Evolutionary conservation across 176 grass and related monocot genomes (phyloP).

Genomic region (Oryza australiensis): DNA sequence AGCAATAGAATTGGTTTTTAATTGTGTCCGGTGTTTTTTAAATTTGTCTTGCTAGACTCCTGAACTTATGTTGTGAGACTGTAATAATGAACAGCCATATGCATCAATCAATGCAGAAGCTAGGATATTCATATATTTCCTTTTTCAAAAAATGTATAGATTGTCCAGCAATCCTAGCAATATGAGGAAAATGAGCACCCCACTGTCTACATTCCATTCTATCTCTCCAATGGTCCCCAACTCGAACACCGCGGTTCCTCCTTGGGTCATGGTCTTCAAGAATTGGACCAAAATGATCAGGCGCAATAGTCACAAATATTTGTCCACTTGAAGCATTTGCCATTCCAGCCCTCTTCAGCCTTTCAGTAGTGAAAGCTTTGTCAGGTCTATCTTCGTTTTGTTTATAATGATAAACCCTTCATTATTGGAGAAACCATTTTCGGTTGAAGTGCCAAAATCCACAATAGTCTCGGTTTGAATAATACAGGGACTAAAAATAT

Average conservation of each 20-base stretch:
- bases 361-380: constrained; percentile 75
- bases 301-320: constrained; percentile 88
- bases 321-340: constrained; percentile 89
- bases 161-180: constrained; percentile 90
- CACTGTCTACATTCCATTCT: constrained; percentile 90
- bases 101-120: too few relatives aligned
- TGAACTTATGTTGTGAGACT: too few relatives aligned
- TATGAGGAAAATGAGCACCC: constrained; percentile 91
- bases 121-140: too few relatives aligned
- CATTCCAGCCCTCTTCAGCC: constrained; percentile 74
- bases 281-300: constrained; percentile 91
- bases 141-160: too few relatives aligned
- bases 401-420: constrained; percentile 59
- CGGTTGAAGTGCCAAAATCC: too few relatives aligned
- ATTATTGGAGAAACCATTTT: too few relatives aligned
- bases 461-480: too few relatives aligned
- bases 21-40: too few relatives aligned
- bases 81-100: too few relatives aligned
- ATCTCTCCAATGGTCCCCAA: constrained; percentile 77
- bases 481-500: too few relatives aligned
- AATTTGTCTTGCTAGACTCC: too few relatives aligned
- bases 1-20: too few relatives aligned
- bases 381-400: constrained; percentile 82
- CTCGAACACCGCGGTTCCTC: constrained; percentile 57
- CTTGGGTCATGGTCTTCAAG: constrained; percentile 71